A percentile compares a stretch with the other conserved stretches of the same genome.
Evolutionary conservation across 768 basidiomycete species (phyloP).

Genomic region (Russula foetens): DNA sequence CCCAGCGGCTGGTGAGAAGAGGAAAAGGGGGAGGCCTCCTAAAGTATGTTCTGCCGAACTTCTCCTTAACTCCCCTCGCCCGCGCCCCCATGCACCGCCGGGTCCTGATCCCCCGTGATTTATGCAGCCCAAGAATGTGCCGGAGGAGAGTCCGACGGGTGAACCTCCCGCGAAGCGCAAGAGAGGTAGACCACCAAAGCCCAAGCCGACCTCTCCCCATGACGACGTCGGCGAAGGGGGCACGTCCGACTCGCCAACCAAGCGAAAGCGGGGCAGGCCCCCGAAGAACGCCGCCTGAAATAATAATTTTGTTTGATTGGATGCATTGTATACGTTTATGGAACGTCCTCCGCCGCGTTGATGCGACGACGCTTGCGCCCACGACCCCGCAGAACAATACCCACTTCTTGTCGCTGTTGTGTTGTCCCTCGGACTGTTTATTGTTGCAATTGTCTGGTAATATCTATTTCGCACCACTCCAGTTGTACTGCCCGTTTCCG

Average conservation of each 20-base stretch:
- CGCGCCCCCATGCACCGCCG: neutral
- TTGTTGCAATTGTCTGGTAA: slow-evolving; percentile 16
- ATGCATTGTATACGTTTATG: slow-evolving; percentile 28
- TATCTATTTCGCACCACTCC: slow-evolving; percentile 16
- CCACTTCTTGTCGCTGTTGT: slow-evolving; percentile 29
- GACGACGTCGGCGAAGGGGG: slow-evolving; percentile 32
- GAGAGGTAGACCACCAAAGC: slow-evolving; percentile 71
- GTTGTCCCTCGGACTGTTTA: slow-evolving; percentile 22
- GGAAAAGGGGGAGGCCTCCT: slow-evolving; percentile 43
- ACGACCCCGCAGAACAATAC: slow-evolving; percentile 30
- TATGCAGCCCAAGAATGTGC: slow-evolving; percentile 29
- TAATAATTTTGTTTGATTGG: slow-evolving; percentile 22
- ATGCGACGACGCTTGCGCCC: slow-evolving; percentile 22
- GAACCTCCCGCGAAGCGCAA: slow-evolving; percentile 46
- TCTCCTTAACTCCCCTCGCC: neutral
- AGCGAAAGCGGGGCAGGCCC: slow-evolving; percentile 71
- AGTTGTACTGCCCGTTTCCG: slow-evolving; percentile 17
- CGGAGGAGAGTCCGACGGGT: slow-evolving; percentile 34
- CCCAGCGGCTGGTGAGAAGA: slow-evolving; percentile 30
- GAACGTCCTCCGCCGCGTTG: slow-evolving; percentile 20
- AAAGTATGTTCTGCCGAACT: slow-evolving; percentile 31
- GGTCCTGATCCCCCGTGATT: slow-evolving; percentile 5
- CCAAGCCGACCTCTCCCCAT: slow-evolving; percentile 38
- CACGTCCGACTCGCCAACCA: slow-evolving; percentile 40
- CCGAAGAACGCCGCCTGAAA: slow-evolving; percentile 31